A percentile compares a stretch with the other conserved stretches of the same genome.
Evolutionary conservation across 768 basidiomycete genomes (phyloP).

Genomic region (Psilocybe cubensis): DNA sequence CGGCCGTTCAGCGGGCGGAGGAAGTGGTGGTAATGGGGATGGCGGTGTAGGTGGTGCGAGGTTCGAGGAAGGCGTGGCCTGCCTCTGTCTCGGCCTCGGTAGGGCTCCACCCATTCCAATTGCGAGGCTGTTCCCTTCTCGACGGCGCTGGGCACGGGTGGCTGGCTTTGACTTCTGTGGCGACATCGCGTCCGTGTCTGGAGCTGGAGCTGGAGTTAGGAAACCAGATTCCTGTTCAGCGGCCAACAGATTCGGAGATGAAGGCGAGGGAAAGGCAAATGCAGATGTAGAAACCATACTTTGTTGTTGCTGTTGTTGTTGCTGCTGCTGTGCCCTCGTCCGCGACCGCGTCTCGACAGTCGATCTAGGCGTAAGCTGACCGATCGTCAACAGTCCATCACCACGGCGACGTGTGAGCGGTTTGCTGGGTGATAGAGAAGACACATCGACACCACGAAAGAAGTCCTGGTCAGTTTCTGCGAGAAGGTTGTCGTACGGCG

Average conservation of each 20-base stretch:
- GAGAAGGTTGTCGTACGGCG: constrained; percentile 54
- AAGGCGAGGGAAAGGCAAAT: too few species aligned
- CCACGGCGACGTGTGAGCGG: constrained; percentile 27
- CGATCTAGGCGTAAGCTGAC: constrained; percentile 45
- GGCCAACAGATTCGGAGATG: constrained; percentile 17
- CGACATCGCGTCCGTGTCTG: too few species aligned
- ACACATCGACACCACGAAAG: constrained; percentile 45
- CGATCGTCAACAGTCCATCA: constrained; percentile 39
- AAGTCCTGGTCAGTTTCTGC: constrained; percentile 50
- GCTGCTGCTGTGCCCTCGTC: too few species aligned
- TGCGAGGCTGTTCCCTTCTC: constrained; percentile 13
- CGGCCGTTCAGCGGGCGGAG: constrained; percentile 23
- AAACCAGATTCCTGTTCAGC: constrained; percentile 1
- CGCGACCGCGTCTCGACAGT: constrained; percentile 9
- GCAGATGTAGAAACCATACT: too few species aligned
- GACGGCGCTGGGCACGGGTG: constrained; percentile 10
- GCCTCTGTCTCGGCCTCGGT: constrained; percentile 18
- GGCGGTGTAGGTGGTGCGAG: too few species aligned
- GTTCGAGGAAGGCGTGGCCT: constrained; percentile 14
- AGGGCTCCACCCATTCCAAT: constrained; percentile 13
- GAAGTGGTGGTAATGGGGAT: too few species aligned
- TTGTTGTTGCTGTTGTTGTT: too few species aligned
- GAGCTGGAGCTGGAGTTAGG: constrained; percentile 5
- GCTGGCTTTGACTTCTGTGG: constrained; percentile 14
- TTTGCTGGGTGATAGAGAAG: constrained; percentile 31